Evolutionary conservation across 352 stramenopile genomes (phyloP).

Genomic region (Phytophthora foliorum): DNA sequence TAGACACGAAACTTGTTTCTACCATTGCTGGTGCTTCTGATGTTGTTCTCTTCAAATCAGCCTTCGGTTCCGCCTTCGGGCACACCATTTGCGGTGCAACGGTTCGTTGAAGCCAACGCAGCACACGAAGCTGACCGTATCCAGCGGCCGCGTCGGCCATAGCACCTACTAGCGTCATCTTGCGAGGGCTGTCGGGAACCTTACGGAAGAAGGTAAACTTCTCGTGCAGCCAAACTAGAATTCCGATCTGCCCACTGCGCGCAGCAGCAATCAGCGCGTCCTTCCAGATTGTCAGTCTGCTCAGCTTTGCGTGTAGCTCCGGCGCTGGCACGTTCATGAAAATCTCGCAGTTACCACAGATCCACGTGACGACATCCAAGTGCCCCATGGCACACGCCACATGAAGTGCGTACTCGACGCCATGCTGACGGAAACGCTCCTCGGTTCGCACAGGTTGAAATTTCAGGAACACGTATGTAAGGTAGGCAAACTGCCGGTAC

Average conservation of each 20-base stretch:
- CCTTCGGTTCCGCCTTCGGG: background rate
- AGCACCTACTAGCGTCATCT: conserved; percentile 28
- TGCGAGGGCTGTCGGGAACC: conserved; percentile 27
- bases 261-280: conserved; percentile 37
- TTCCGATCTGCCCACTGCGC: conserved; percentile 32
- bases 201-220: conserved; percentile 44
- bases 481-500: conserved; percentile 41
- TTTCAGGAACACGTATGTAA: conserved; percentile 39
- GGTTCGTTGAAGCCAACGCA: conserved; percentile 39
- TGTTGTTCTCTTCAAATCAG: background rate
- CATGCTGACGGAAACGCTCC: conserved; percentile 36
- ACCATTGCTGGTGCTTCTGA: background rate
- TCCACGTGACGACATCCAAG: conserved; percentile 49
- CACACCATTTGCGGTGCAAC: conserved; percentile 28
- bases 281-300: conserved; percentile 39
- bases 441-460: conserved; percentile 27
- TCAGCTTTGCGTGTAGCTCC: conserved; percentile 36
- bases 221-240: conserved; percentile 35
- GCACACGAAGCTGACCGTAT: conserved; percentile 43
- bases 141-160: conserved; percentile 41
- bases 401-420: conserved; percentile 40
- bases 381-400: conserved; percentile 45
- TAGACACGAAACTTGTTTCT: conserved; percentile 44
- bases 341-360: conserved; percentile 47
- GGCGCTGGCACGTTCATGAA: conserved; percentile 39